Evolutionary conservation across 495 filamentous ascomycete species (phyloP).

Genomic region (Hypoxylon lienhwacheense): DNA sequence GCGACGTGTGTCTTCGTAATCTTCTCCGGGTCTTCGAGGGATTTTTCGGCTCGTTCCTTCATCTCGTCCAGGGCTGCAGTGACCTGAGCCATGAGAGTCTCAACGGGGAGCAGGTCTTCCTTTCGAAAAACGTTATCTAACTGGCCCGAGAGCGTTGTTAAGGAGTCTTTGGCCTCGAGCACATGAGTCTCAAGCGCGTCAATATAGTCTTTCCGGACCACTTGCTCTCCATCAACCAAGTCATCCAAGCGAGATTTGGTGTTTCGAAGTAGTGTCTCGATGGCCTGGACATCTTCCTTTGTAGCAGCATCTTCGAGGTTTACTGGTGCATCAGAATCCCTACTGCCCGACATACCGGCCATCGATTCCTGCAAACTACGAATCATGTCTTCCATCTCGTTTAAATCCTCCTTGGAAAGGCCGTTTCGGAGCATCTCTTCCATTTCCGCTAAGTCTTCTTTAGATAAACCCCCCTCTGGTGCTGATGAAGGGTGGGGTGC

Average conservation of each 20-base stretch:
- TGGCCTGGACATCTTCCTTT: conserved; percentile 80
- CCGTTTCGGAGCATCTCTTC: conserved; percentile 45
- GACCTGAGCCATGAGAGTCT: conserved; percentile 74
- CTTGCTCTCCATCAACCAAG: conserved; percentile 63
- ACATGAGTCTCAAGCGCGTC: conserved; percentile 71
- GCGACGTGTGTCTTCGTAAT: conserved; percentile 79
- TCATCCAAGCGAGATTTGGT: conserved; percentile 83
- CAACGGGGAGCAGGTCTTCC: conserved; percentile 74
- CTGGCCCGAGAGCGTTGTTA: conserved; percentile 60
- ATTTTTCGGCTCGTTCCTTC: conserved; percentile 65
- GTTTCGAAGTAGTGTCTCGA: conserved; percentile 82
- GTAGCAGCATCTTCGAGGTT: conserved; percentile 49
- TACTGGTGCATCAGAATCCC: conserved; percentile 32
- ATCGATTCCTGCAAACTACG: conserved; percentile 45
- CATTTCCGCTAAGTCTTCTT: conserved; percentile 46
- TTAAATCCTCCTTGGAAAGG: conserved; percentile 62
- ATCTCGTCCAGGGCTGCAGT: conserved; percentile 74
- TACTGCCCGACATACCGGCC: conserved; percentile 31
- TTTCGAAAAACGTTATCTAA: conserved; percentile 69
- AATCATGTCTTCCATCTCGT: conserved; percentile 54
- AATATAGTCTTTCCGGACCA: conserved; percentile 73
- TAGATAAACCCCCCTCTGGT: conserved; percentile 42
- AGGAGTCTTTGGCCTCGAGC: conserved; percentile 67
- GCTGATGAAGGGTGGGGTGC: conserved; percentile 50
- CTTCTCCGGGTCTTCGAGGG: conserved; percentile 63